Evolutionary conservation across 495 filamentous ascomycete species (phyloP).

Genomic region (Lasiosphaeria miniovina): DNA sequence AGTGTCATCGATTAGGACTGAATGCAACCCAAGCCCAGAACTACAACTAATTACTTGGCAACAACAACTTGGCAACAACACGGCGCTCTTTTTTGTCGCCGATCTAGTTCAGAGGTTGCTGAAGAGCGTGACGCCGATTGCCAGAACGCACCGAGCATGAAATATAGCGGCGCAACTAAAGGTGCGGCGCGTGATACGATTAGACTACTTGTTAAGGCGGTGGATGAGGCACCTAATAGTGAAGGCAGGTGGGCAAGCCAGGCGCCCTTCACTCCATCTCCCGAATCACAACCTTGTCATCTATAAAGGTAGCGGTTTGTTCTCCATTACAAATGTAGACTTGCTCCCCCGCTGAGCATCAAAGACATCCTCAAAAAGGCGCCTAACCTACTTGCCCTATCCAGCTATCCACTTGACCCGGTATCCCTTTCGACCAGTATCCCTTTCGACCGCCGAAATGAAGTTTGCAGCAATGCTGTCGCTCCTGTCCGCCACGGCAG

Average conservation of each 20-base stretch:
- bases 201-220: not conserved
- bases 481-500: not conserved
- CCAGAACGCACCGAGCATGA: not conserved
- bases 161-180: not conserved
- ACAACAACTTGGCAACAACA: too few relatives aligned
- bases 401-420: not conserved
- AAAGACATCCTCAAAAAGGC: not conserved
- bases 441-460: not conserved
- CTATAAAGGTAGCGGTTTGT: not conserved
- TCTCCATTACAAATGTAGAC: not conserved
- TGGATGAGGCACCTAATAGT: too few relatives aligned
- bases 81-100: too few relatives aligned
- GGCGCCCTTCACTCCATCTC: too few relatives aligned
- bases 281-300: not conserved
- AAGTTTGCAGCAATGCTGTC: not conserved
- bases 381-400: not conserved
- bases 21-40: too few relatives aligned
- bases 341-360: not conserved
- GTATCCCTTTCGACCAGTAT: not conserved
- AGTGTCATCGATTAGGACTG: too few relatives aligned
- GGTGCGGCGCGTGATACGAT: not conserved
- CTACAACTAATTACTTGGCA: too few relatives aligned
- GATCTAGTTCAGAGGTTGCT: too few relatives aligned
- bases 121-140: too few relatives aligned
- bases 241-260: too few relatives aligned